Evolutionary conservation across 169 alveolate species (phyloP).

Genomic region (Eimeria maxima): DNA sequence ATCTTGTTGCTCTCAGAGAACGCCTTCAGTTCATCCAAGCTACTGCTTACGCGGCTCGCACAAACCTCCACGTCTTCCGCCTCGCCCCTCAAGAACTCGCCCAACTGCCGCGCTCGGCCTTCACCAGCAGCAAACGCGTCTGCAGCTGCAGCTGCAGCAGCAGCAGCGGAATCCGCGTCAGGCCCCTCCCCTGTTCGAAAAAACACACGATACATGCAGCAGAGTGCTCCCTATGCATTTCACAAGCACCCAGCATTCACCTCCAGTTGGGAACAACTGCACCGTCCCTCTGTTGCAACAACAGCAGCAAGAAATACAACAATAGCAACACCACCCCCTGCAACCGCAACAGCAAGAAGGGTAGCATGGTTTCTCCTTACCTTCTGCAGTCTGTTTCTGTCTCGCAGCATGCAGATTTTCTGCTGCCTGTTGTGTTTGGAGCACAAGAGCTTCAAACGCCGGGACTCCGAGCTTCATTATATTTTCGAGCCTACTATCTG

Average conservation of each 20-base stretch:
- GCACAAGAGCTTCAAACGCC: not conserved
- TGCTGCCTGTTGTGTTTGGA: not conserved
- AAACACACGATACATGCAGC: not conserved
- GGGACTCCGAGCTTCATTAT: not conserved
- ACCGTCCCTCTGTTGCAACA: not conserved
- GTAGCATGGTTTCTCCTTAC: not conserved
- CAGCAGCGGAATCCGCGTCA: not conserved
- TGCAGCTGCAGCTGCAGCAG: not conserved
- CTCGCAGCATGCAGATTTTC: not conserved
- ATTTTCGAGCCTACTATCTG: not conserved
- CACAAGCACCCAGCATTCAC: too few species aligned
- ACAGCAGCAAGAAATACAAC: not conserved
- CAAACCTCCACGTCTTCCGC: slow-evolving; percentile 40
- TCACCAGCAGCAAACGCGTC: not conserved
- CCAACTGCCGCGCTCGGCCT: slow-evolving; percentile 23
- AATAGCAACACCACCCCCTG: not conserved
- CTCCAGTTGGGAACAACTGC: not conserved
- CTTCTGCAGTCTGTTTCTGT: too few species aligned
- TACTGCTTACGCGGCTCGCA: not conserved
- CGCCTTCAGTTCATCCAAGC: not conserved
- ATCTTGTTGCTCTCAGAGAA: not conserved
- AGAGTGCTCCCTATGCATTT: too few species aligned
- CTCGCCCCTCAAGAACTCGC: not conserved
- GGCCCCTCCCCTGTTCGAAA: not conserved
- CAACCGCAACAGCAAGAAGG: not conserved